These are phyloP conservation scores for Aspergillus panamensis DNA, from an alignment of 495 filamentous ascomycete genomes.

Conservation along the genomic window DNA sequence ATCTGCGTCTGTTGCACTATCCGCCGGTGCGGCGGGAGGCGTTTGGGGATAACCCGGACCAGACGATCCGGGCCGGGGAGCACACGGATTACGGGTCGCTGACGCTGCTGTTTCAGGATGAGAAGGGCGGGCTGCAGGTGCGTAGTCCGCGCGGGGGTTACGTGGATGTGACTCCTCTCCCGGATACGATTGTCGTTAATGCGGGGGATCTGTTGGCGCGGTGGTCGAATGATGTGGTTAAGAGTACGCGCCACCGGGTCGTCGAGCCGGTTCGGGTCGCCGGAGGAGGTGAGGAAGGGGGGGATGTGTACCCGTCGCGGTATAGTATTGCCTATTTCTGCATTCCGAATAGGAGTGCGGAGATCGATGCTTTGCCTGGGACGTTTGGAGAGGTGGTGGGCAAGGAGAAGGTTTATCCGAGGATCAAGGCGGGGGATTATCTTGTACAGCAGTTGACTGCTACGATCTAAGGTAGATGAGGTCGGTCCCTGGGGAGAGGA, in stretches of 20 bases:
- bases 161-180: conserved; percentile 77
- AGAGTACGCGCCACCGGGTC: conserved; percentile 82
- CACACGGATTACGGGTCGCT: conserved; percentile 90
- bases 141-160: conserved; percentile 70
- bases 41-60: conserved; percentile 66
- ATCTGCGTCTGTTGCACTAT: conserved; percentile 82
- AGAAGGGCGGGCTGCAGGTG: conserved; percentile 77
- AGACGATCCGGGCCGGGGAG: conserved; percentile 78
- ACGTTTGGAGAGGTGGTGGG: conserved; percentile 62
- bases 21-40: conserved; percentile 62
- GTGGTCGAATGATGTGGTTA: conserved; percentile 88
- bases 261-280: conserved; percentile 62
- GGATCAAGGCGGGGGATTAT: conserved; percentile 77
- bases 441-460: conserved; percentile 71
- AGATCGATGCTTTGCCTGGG: conserved; percentile 81
- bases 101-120: conserved; percentile 89
- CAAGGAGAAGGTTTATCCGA: conserved; percentile 62
- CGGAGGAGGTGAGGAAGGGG: conserved; percentile 26
- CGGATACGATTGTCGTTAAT: conserved; percentile 82
- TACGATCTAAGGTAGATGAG: conserved; percentile 40
- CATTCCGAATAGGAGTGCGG: conserved; percentile 74
- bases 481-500: too few species aligned
- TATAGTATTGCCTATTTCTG: conserved; percentile 73
- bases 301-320: conserved; percentile 37
- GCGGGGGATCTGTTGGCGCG: conserved; percentile 82